phyloP scores from a whole-genome alignment of 2,329 filamentous ascomycete species.

The Cryphonectria nitschkei region DNA sequence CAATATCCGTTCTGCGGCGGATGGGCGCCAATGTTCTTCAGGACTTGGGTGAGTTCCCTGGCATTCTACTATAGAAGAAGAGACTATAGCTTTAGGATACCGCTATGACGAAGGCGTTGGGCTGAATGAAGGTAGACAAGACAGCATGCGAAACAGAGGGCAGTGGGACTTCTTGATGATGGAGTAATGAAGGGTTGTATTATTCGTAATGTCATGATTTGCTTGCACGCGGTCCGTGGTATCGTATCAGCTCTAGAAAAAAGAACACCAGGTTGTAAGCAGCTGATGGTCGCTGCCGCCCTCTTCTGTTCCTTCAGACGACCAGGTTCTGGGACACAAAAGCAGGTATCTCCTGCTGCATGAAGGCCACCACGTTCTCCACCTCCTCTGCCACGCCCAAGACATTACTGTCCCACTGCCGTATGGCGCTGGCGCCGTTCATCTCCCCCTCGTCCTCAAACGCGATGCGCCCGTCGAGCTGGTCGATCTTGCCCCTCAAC shows the following conservation, averaged over 20 bases:
- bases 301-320: conserved; percentile 18
- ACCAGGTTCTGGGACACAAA: conserved; percentile 31
- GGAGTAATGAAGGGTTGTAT: background rate
- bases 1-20: background rate
- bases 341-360: conserved; percentile 80
- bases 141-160: background rate
- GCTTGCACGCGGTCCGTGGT: conserved; percentile 5
- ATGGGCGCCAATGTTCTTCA: background rate
- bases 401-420: conserved; percentile 88
- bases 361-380: conserved; percentile 79
- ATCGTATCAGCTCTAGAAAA: background rate
- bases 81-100: background rate
- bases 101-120: conserved; percentile 10
- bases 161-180: background rate
- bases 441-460: conserved; percentile 75
- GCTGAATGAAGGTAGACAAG: background rate
- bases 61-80: background rate
- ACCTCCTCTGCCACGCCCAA: conserved; percentile 86
- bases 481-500: conserved; percentile 86
- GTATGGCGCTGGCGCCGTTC: conserved; percentile 70
- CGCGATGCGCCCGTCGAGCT: conserved; percentile 85
- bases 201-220: conserved; percentile 6
- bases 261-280: background rate
- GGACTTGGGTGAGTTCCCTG: background rate
- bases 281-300: background rate